A percentile compares a stretch with the other conserved stretches of the same genome.
Evolutionary conservation across 805 yeast species (phyloP).

Genomic region (Naumovozyma baii): DNA sequence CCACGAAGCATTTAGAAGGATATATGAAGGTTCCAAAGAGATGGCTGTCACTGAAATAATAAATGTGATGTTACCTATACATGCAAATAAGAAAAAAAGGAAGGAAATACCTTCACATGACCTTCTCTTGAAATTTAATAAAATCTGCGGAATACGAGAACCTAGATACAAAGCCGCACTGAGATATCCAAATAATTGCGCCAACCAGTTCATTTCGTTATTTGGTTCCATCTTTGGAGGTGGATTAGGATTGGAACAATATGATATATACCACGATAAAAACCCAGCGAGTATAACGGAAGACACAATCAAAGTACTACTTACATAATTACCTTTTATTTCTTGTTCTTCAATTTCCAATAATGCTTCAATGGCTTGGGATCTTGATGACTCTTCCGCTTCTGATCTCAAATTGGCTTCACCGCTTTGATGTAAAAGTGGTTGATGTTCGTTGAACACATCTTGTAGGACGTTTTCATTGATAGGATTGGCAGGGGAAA

Average conservation of each 20-base stretch:
- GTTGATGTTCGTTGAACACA: slow-evolving; percentile 30
- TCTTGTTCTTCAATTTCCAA: slow-evolving; percentile 9
- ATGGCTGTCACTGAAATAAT: slow-evolving; percentile 76
- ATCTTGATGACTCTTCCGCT: slow-evolving; percentile 6
- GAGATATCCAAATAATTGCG: slow-evolving; percentile 77
- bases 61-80: slow-evolving; percentile 86
- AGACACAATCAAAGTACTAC: slow-evolving; percentile 43
- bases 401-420: slow-evolving; percentile 1
- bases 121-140: slow-evolving; percentile 74
- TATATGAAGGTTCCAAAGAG: slow-evolving; percentile 57
- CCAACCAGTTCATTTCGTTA: slow-evolving; percentile 54
- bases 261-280: slow-evolving; percentile 76
- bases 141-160: slow-evolving; percentile 88
- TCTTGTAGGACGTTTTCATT: slow-evolving; percentile 54
- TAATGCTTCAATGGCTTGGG: slow-evolving; percentile 6
- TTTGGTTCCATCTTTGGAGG: neutral
- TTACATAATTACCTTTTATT: slow-evolving; percentile 19
- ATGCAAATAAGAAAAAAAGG: slow-evolving; percentile 88
- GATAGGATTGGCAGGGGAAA: slow-evolving; percentile 83
- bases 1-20: slow-evolving; percentile 85
- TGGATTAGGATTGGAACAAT: slow-evolving; percentile 20
- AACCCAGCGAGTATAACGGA: slow-evolving; percentile 71
- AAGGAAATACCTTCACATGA: slow-evolving; percentile 94
- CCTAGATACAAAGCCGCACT: slow-evolving; percentile 73
- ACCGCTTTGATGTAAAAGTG: slow-evolving; percentile 11